Evolutionary conservation across 345 rosid genomes (phyloP), one percentile per base, ranked within the genome.

Genomic region (Garcia nutans): DNA sequence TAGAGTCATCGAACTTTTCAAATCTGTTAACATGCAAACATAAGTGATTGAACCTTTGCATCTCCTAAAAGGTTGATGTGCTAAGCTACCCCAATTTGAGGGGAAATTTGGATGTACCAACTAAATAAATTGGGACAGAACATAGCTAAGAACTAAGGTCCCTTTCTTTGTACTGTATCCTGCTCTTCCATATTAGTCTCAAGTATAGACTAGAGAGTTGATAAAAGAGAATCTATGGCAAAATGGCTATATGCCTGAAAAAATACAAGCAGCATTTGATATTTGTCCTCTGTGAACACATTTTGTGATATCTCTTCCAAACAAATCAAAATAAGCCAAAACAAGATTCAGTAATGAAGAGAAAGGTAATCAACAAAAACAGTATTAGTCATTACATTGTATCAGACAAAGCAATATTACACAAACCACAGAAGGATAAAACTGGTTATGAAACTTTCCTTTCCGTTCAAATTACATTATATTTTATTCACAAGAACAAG

Each of bases 401-500:
- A 42, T 2, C 8, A 61, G 26, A 10, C 17, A 67, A 55, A 52
- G 8, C 33, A 67, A 22, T 2, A 2, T 10, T 47, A 0, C 65
- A 10, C 24, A 77, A 76, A 72, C 61, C 28, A 62, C 6, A 10
- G 3, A 62, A 37, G 59, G 6, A 58, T 47, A 41, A 65, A 74
- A 70, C 57, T 31, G 61, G 24, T 6, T 67, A 16, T n/a, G 42
- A 17, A 68, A 59, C 59, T 68, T 56, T 45, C 67, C 20, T 58
- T 45, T 42, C 22, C 68, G 23, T 17, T 75, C 59, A 47, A 45
- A 44, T 15, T 59, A 9, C 59, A 76, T 17, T 1, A 65, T 80
- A 65, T 49, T 74, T 83, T 55, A 74, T 77, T 83, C 76, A 74
- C 54, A 56, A 31, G 63, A 47, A 12, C 5, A 20, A 49, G 42